Evolutionary conservation across 805 yeast species (phyloP), one percentile per base, ranked within the genome.

Genomic region (Candida arabinofermentans): DNA sequence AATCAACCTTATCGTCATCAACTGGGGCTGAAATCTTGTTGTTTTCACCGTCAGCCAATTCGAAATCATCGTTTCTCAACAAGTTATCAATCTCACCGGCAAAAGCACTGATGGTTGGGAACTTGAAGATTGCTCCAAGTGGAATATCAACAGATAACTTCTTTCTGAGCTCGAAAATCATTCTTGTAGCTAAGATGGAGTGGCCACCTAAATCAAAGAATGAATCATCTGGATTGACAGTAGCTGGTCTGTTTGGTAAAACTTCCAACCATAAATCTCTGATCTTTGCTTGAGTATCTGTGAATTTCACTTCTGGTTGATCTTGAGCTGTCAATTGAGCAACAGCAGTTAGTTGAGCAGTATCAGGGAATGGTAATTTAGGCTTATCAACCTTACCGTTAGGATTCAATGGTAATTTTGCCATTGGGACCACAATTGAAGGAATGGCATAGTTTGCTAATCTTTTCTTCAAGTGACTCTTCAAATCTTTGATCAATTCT

Each of bases 311-410:
- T 44, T 73, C 80, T 27, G 66, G 71, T 17, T 68, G 71, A 8
- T 66, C 71, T 21, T 61, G 49, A 12, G 68, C 49, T 16, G 74
- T 61, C 35, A 77, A 74, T 47, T 70, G 66, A 10, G 95, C 79
- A 35, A 88, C 96, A 14, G 80, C 72, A 24, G 82, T 79, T 49
- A 93, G 71, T 66, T 91, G 96, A 14, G 84, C 91, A 19, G 86
- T 75, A 43, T 87, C 87, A 41, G 99, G 99, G 77, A 86, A 88
- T 35, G 96, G 98, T 47, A 93, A 70, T 57, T 91, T 89, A 27
- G 98, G 98, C 69, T 93, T 93, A 69, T 93, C 99, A 44, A 93
- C 88, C 66, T 93, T 93, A 54, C 99, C 99, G 62, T 93, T 93
- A 45, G 99, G 99, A 66, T 93, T 93, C 65, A 93, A 72, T 21